Conservation (phyloP, 1,284 basidiomycete genomes). For the Leccinum subrobustum region DNA sequence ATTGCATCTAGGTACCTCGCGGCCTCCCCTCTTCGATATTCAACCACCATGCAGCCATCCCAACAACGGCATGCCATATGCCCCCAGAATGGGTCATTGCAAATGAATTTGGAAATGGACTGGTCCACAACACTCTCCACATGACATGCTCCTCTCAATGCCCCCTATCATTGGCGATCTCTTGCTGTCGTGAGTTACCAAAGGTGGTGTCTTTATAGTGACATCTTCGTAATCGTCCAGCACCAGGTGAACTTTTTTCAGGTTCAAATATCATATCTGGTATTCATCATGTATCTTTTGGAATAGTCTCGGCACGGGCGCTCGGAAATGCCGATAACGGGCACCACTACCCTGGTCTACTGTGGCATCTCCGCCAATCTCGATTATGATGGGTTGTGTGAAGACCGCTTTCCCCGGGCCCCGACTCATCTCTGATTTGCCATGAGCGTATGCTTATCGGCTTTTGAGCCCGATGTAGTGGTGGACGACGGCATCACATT, state of each 20-base stretch:
- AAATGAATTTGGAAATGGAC: background rate
- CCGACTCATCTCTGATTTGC: background rate
- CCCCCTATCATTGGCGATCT: background rate
- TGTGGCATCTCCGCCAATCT: background rate
- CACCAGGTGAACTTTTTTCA: background rate
- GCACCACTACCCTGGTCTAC: background rate
- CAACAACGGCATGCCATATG: background rate
- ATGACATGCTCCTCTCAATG: background rate
- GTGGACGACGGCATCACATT: background rate
- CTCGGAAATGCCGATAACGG: background rate
- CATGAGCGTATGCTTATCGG: conserved; percentile 5
- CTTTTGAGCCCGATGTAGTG: background rate
- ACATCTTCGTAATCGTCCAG: background rate
- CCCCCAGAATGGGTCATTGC: background rate
- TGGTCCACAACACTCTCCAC: background rate
- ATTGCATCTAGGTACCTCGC: background rate
- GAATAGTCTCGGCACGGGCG: background rate
- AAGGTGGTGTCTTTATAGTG: background rate
- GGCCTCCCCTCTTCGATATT: background rate
- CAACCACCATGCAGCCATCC: background rate
- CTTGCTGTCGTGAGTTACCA: background rate
- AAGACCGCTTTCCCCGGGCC: too few species aligned
- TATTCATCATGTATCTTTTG: background rate
- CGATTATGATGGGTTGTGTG: background rate
- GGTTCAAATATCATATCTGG: background rate